Evolutionary conservation across 768 basidiomycete genomes (phyloP), one percentile per base, ranked within the genome.

Genomic region (Hygrophorus russula): DNA sequence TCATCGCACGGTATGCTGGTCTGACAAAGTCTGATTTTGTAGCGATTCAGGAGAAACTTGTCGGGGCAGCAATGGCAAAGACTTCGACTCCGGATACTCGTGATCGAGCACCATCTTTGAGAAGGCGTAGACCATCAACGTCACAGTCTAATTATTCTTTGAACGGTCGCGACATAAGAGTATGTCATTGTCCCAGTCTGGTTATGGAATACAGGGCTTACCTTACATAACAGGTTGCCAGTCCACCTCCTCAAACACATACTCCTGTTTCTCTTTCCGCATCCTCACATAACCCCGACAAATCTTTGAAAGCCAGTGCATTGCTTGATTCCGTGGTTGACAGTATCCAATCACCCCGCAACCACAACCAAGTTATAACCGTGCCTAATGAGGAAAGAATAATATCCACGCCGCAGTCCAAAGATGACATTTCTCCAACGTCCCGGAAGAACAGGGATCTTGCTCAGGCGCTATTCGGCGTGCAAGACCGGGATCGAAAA

Each of bases 71-170:
- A 2, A 58, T 71, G 34, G 66, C 73, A 20, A 82, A 78, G 56
- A 71, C 71, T 33, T 64, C 65, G 12, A 70, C 66, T 39, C 70
- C 74, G 7, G 80, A 82, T 48, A 57, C 67, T 31, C 75, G 75
- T 9, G 75, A 78, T 51, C 76, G 84, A 36, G 65, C 72, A 0
- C 78, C 76, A 41, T 87, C 85, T n/a, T 64, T 85, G 50, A 70
- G 85, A 44, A 75, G 77, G 49, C 72, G 87, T 39, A 70, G 85
- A 31, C 84, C 83, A 9, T 88, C 85, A 1, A 85, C 82, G 11
- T 85, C 86, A n/a, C 84, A 87, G 59, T 83, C 84, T 9, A 81
- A 76, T 53, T 81, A 85, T 53, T 80, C 79, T 0, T 62, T 61
- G 36, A 70, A 65, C 42, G 74, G 71, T n/a, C 68, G 72, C 33